Conservation (phyloP, 768 basidiomycete genomes). For the Filobasidium wieringae region DNA sequence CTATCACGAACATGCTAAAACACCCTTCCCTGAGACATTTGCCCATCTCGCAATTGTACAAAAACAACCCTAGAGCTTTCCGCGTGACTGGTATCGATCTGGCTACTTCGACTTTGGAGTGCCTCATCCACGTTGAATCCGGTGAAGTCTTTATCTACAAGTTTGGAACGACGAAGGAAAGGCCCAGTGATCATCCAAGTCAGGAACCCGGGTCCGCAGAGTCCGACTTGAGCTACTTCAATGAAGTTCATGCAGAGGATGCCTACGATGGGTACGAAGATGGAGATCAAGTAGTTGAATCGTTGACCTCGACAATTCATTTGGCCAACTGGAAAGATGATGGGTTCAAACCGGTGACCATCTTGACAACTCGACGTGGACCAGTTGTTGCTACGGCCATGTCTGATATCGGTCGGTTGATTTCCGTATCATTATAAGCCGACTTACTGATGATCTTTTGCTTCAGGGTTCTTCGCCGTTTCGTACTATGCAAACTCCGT, state of each 20-base stretch:
- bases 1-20: conserved; percentile 46
- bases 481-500: conserved; percentile 54
- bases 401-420: conserved; percentile 57
- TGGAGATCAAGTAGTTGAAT: conserved; percentile 37
- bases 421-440: not conserved
- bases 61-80: conserved; percentile 32
- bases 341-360: conserved; percentile 53
- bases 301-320: conserved; percentile 50
- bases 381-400: conserved; percentile 50
- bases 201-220: conserved; percentile 20
- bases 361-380: conserved; percentile 47
- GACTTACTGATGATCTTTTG: conserved; percentile 5
- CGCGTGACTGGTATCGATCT: conserved; percentile 37
- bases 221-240: conserved; percentile 4
- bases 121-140: conserved; percentile 36
- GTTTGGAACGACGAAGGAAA: conserved; percentile 29
- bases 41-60: conserved; percentile 30
- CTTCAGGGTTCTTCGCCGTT: conserved; percentile 62
- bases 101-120: conserved; percentile 39
- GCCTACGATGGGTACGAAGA: conserved; percentile 15
- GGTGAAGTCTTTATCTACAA: conserved; percentile 41
- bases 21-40: conserved; percentile 27
- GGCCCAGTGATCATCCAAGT: not conserved
- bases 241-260: not conserved
- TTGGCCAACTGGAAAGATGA: conserved; percentile 40